phyloP scores from a whole-genome alignment of 1,284 basidiomycete genomes.

The Cutaneotrichosporon sp. region DNA sequence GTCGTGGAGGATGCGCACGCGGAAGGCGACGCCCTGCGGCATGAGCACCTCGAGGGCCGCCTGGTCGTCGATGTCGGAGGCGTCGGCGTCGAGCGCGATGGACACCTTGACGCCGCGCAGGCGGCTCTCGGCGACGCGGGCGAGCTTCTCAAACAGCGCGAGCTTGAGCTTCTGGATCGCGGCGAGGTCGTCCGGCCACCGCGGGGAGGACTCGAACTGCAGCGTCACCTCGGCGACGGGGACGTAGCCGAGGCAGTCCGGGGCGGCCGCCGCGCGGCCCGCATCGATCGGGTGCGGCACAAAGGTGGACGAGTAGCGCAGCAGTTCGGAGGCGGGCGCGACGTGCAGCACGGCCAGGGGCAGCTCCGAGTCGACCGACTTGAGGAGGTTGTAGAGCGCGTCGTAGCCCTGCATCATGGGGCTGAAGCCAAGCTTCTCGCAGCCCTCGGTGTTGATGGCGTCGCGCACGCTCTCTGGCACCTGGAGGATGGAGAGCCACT shows the following conservation, averaged over 20 bases:
- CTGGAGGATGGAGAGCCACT: constrained; percentile 62
- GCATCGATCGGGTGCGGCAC: constrained; percentile 64
- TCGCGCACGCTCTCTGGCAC: constrained; percentile 62
- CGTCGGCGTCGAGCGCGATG: constrained; percentile 62
- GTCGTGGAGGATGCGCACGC: constrained; percentile 81
- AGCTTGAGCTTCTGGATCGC: constrained; percentile 95
- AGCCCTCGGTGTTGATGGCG: constrained; percentile 54
- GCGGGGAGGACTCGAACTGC: constrained; percentile 86
- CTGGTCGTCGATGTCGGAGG: constrained; percentile 68
- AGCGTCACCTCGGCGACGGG: constrained; percentile 72
- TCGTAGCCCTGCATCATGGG: constrained; percentile 80
- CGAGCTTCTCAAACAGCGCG: constrained; percentile 82
- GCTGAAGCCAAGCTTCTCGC: constrained; percentile 66
- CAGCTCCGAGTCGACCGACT: constrained; percentile 71
- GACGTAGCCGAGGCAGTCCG: constrained; percentile 64
- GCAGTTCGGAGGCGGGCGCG: constrained; percentile 65
- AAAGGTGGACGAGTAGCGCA: constrained; percentile 84
- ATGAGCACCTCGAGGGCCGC: constrained; percentile 76
- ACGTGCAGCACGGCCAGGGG: constrained; percentile 80
- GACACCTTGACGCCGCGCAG: constrained; percentile 57
- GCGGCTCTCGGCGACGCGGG: constrained; percentile 62
- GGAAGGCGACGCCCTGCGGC: constrained; percentile 83
- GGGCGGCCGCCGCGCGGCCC: constrained; percentile 53
- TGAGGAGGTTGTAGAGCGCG: constrained; percentile 72
- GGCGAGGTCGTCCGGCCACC: constrained; percentile 92